Evolutionary conservation across 306 rosid species (phyloP), one percentile per base, ranked within the genome.

Genomic region (Vachellia pachyceras): DNA sequence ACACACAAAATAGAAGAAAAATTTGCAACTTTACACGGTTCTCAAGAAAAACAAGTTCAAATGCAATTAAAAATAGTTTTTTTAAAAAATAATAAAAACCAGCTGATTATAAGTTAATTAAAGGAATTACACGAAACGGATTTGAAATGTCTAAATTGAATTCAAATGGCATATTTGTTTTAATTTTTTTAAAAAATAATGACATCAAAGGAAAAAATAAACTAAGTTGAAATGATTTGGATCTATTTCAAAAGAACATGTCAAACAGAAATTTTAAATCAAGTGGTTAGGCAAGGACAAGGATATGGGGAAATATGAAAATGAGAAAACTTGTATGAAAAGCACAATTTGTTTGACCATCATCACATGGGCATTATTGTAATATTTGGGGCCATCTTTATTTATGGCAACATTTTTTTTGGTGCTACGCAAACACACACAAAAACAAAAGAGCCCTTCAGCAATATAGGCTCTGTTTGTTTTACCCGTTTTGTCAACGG

Each of bases 261-360:
- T 23, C 35, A 23, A 22, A 23, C 15, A 58, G 23, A 23, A 9
- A 23, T 3, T n/a, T 54, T 9, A 10, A 23, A 58, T 22, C 36
- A 22, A 58, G 36, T 58, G 10, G 65, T 58, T 58, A 58, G 65
- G 65, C 17, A 58, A 58, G 7, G 65, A 58, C 65, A 23, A 58
- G 15, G 63, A 5, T 23, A 23, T 23, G 44, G 64, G 75, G 58
- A 44, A 75, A 14, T 50, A 50, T 36, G 80, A 80, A 54, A 72
- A 82, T 77, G 78, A 42, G 61, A 77, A 29, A 75, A 77, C 77
- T 73, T 79, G 40, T 18, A 79, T 72, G 72, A 72, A 61, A 80
- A 84, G 39, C 87, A 85, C 72, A 42, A 91, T 86, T 89, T 83
- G 84, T 76, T 85, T 85, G 86, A 90, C 92, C 88, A 82, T 87